These are phyloP conservation scores for Cladosporium sp. DNA, from an alignment of 2,329 filamentous ascomycete species.

Conservation along the genomic window DNA sequence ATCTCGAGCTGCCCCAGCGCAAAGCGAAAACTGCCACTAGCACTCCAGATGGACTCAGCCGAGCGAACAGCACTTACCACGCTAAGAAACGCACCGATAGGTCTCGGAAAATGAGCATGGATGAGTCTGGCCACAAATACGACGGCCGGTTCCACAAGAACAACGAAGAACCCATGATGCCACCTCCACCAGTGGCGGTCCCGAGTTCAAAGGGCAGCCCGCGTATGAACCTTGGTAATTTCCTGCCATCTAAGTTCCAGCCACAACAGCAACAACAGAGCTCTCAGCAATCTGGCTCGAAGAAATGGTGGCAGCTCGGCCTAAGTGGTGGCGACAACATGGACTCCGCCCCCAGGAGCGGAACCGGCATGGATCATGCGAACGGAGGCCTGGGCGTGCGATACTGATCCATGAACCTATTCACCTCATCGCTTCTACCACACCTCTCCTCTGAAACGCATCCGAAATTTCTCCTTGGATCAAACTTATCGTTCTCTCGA, in stretches of 20 bases:
- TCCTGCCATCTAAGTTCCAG: constrained; percentile 7
- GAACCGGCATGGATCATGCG: not conserved
- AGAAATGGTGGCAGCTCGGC: constrained; percentile 18
- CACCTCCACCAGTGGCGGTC: constrained; percentile 5
- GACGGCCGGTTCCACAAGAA: constrained; percentile 9
- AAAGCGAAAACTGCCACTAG: constrained; percentile 47
- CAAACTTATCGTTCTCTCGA: not conserved
- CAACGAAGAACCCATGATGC: not conserved
- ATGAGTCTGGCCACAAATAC: constrained; percentile 10
- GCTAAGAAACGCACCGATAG: not conserved
- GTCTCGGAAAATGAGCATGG: constrained; percentile 17
- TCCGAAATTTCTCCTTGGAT: not conserved
- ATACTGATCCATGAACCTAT: not conserved
- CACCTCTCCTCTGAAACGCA: not conserved
- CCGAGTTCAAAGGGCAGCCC: constrained; percentile 5
- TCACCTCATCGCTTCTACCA: not conserved
- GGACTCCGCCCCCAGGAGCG: not conserved
- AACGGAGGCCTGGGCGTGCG: constrained; percentile 8
- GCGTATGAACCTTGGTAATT: constrained; percentile 10
- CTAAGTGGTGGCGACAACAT: constrained; percentile 5
- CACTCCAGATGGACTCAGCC: constrained; percentile 38
- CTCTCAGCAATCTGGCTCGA: constrained; percentile 1
- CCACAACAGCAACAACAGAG: not conserved
- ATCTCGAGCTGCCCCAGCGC: constrained; percentile 29
- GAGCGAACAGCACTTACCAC: constrained; percentile 13